Evolutionary conservation across 2,329 filamentous ascomycete genomes (phyloP).

Genomic region (Epichloe scottii): DNA sequence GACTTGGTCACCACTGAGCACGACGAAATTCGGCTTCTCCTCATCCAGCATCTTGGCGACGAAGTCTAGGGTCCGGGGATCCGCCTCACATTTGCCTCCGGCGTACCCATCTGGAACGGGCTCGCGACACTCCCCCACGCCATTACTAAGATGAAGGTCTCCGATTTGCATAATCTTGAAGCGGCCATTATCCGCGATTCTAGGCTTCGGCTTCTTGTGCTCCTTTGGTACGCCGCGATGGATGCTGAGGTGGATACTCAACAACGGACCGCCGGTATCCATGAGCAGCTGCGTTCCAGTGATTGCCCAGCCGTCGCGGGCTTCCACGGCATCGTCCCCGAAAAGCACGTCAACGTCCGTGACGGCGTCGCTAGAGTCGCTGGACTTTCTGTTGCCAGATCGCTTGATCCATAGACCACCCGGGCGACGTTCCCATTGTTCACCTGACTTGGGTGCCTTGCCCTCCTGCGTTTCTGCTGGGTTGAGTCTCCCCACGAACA

Average conservation of each 20-base stretch:
- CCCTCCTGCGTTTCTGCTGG: conserved; percentile 30
- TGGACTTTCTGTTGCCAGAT: conserved; percentile 57
- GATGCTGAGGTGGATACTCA: conserved; percentile 65
- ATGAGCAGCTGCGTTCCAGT: conserved; percentile 63
- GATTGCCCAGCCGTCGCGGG: conserved; percentile 72
- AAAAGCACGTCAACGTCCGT: conserved; percentile 81
- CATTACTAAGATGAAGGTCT: conserved; percentile 90
- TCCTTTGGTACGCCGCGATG: conserved; percentile 57
- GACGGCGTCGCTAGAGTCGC: conserved; percentile 61
- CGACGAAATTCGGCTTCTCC: conserved; percentile 84
- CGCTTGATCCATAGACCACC: conserved; percentile 75
- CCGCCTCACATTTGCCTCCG: conserved; percentile 75
- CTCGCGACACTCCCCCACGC: conserved; percentile 73
- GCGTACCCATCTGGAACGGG: conserved; percentile 63
- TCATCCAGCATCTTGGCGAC: conserved; percentile 73
- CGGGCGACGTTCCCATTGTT: conserved; percentile 65
- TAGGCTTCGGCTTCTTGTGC: conserved; percentile 55
- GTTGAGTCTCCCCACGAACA: conserved; percentile 61
- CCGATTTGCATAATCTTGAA: conserved; percentile 97
- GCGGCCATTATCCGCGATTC: conserved; percentile 76
- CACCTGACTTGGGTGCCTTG: conserved; percentile 25
- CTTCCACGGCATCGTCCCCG: conserved; percentile 83
- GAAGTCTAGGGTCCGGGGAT: conserved; percentile 84
- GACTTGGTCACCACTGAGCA: conserved; percentile 87
- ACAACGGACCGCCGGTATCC: conserved; percentile 45